Conservation (phyloP, 768 basidiomycete genomes). For the Coprinopsis marcescibilis region DNA sequence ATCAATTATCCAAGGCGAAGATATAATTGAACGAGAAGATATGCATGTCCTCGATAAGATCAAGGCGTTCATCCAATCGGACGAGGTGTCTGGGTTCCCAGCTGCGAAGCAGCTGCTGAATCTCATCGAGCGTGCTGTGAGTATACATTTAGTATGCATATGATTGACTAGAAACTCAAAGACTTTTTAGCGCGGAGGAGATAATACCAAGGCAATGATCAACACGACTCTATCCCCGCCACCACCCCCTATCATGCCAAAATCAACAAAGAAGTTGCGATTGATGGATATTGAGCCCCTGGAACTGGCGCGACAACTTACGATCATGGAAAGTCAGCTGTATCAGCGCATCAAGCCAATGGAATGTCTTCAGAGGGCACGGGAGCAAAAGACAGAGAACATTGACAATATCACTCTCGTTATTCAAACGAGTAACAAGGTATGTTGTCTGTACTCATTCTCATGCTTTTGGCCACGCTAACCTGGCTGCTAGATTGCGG, state of each 20-base stretch:
- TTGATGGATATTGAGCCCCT: conserved; percentile 82
- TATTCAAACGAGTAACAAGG: conserved; percentile 84
- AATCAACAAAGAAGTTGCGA: conserved; percentile 65
- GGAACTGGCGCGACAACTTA: conserved; percentile 90
- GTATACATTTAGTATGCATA: conserved; percentile 24
- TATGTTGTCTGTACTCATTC: conserved; percentile 21
- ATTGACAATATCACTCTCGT: conserved; percentile 82
- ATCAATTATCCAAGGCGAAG: conserved; percentile 79
- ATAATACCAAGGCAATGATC: conserved; percentile 51
- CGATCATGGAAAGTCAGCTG: conserved; percentile 80
- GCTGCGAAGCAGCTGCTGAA: conserved; percentile 72
- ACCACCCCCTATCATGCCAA: conserved; percentile 73
- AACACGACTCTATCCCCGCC: conserved; percentile 53
- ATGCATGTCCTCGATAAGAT: conserved; percentile 75
- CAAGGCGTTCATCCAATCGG: conserved; percentile 68
- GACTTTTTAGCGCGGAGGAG: conserved; percentile 39
- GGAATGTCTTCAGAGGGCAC: conserved; percentile 84
- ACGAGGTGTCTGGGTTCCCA: conserved; percentile 55
- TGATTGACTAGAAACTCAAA: conserved; percentile 1
- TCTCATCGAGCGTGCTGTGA: conserved; percentile 74
- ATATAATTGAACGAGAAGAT: conserved; percentile 85
- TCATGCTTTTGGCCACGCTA: not conserved
- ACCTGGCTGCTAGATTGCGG: conserved; percentile 59
- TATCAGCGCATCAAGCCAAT: conserved; percentile 86
- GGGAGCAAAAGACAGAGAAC: conserved; percentile 67